Evolutionary conservation across 202 grass and related monocot species (phyloP).

Genomic region (Cymbopogon flexuosus): DNA sequence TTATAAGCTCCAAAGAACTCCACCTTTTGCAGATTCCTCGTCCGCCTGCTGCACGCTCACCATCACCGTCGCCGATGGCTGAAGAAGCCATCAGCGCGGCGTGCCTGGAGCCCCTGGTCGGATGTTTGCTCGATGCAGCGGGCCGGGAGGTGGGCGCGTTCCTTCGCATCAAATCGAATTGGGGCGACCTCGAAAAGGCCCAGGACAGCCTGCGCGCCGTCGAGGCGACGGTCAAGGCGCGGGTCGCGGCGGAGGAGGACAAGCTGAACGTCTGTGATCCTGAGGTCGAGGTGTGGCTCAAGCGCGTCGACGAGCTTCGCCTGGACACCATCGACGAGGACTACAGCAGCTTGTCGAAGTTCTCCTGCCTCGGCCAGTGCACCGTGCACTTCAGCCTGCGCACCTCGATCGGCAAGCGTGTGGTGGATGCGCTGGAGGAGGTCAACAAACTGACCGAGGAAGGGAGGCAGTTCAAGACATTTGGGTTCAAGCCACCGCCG

Average conservation of each 20-base stretch:
- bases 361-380: constrained; percentile 41
- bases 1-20: neutral
- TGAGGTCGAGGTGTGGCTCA: constrained; percentile 49
- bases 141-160: constrained; percentile 28
- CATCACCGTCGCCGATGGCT: neutral
- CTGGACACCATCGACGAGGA: constrained; percentile 30
- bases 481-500: constrained; percentile 24
- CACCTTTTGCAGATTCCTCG: neutral
- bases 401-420: constrained; percentile 17
- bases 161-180: constrained; percentile 42
- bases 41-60: neutral
- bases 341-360: neutral
- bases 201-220: constrained; percentile 16
- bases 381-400: constrained; percentile 25
- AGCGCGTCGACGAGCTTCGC: constrained; percentile 29
- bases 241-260: constrained; percentile 5
- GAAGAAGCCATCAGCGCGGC: neutral
- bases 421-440: constrained; percentile 30
- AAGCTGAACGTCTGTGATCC: constrained; percentile 39
- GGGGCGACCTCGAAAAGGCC: constrained; percentile 24
- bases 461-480: constrained; percentile 15
- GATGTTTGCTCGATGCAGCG: constrained; percentile 22
- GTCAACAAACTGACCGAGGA: constrained; percentile 23
- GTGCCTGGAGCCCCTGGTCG: constrained; percentile 30
- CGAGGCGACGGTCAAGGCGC: constrained; percentile 1